Conservation (phyloP, 306 rosid genomes). For the Gastrolobium bilobum region DNA sequence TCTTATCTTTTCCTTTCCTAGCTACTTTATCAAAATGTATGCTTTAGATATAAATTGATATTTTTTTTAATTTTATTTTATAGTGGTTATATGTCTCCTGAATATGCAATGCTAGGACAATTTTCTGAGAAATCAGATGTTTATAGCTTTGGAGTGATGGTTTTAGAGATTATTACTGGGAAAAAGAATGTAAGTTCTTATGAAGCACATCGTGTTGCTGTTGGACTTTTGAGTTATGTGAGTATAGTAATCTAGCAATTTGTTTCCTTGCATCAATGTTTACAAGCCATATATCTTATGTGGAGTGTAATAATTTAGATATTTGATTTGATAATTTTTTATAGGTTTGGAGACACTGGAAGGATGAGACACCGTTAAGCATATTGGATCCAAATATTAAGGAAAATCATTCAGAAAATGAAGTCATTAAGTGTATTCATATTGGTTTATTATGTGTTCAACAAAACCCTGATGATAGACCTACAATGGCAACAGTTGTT, state of each 20-base stretch:
- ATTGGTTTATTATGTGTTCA: conserved; percentile 61
- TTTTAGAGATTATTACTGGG: conserved; percentile 57
- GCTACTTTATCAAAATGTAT: not conserved
- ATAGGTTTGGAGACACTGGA: conserved; percentile 58
- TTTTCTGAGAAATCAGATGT: conserved; percentile 1
- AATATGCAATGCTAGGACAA: conserved; percentile 47
- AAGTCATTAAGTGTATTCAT: conserved; percentile 47
- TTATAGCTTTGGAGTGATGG: conserved; percentile 42
- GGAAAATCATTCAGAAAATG: not conserved
- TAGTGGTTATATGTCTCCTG: conserved; percentile 55
- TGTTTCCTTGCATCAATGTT: not conserved
- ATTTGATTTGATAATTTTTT: not conserved
- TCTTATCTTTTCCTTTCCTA: not conserved
- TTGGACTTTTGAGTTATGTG: conserved; percentile 32
- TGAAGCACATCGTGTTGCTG: not conserved
- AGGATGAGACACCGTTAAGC: conserved; percentile 36
- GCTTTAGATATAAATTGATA: not conserved
- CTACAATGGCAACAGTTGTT: conserved; percentile 50
- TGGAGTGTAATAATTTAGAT: not conserved
- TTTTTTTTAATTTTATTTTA: not conserved
- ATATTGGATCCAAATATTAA: conserved; percentile 50
- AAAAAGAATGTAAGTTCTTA: conserved; percentile 30
- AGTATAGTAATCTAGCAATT: conserved; percentile 3
- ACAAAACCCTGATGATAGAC: conserved; percentile 49
- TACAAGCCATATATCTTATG: too few relatives aligned